phyloP scores from a whole-genome alignment of 768 basidiomycete species.

The Leccinum obscurum region DNA sequence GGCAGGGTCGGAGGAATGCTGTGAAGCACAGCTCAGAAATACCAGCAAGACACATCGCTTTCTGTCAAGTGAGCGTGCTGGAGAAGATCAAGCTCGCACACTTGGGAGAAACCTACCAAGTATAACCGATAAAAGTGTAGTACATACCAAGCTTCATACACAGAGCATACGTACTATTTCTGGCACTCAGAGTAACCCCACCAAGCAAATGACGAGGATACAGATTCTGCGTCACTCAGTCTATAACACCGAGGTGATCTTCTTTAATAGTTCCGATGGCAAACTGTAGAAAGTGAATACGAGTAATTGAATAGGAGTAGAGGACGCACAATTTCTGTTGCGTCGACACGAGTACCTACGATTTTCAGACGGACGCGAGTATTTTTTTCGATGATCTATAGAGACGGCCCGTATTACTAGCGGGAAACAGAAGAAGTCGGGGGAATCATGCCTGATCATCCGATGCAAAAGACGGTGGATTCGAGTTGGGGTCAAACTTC shows the following conservation, averaged over 20 bases:
- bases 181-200: background rate
- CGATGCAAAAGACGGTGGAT: constrained; percentile 94
- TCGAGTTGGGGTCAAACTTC: constrained; percentile 93
- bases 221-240: constrained; percentile 39
- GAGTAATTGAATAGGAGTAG: constrained; percentile 1
- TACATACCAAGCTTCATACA: no score
- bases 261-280: constrained; percentile 98
- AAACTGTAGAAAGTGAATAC: constrained; percentile 54
- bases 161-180: background rate
- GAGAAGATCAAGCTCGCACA: no score
- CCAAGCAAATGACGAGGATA: background rate
- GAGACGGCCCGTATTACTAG: background rate
- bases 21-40: no score
- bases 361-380: constrained; percentile 92
- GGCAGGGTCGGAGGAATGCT: no score
- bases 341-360: constrained; percentile 97
- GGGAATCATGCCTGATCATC: constrained; percentile 69
- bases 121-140: background rate
- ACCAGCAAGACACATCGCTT: no score
- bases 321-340: constrained; percentile 87
- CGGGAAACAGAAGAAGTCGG: background rate
- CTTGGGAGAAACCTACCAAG: background rate
- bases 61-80: no score
- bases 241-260: constrained; percentile 93
- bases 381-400: constrained; percentile 89